A percentile compares a stretch with the other conserved stretches of the same genome.
Conservation (phyloP, 768 basidiomycete genomes). For the Russula griseocarnosa region DNA sequence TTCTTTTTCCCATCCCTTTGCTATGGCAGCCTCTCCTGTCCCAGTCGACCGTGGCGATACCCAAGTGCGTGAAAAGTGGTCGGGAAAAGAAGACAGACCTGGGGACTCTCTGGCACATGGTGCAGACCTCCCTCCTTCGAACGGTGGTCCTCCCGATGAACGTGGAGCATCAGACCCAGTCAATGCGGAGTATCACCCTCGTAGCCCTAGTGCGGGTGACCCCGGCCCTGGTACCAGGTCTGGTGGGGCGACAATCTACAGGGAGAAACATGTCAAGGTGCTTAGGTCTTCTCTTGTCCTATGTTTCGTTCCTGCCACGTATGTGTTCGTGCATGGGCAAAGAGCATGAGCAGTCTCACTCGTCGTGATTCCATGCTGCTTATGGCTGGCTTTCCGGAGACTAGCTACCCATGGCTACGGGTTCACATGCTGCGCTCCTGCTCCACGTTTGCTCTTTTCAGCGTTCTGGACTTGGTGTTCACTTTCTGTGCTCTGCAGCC, state of each 20-base stretch:
- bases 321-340: constrained; percentile 32
- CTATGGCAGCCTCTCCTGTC: constrained; percentile 31
- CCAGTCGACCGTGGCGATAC: constrained; percentile 25
- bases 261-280: constrained; percentile 85
- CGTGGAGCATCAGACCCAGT: constrained; percentile 24
- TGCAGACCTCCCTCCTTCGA: constrained; percentile 27
- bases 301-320: constrained; percentile 28
- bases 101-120: constrained; percentile 28
- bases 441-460: constrained; percentile 37
- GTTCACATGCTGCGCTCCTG: constrained; percentile 45
- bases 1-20: constrained; percentile 17
- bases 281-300: constrained; percentile 61
- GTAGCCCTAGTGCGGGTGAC: constrained; percentile 27
- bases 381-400: constrained; percentile 28
- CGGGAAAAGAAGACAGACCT: constrained; percentile 26
- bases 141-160: constrained; percentile 28
- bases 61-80: constrained; percentile 29
- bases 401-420: constrained; percentile 36
- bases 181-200: constrained; percentile 27
- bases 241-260: constrained; percentile 32
- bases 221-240: constrained; percentile 22
- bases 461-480: constrained; percentile 53
- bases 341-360: constrained; percentile 24
- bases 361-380: constrained; percentile 30
- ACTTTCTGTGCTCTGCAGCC: constrained; percentile 70